Evolutionary conservation across 768 basidiomycete species (phyloP), one percentile per base, ranked within the genome.

Genomic region (Trametes villosa): DNA sequence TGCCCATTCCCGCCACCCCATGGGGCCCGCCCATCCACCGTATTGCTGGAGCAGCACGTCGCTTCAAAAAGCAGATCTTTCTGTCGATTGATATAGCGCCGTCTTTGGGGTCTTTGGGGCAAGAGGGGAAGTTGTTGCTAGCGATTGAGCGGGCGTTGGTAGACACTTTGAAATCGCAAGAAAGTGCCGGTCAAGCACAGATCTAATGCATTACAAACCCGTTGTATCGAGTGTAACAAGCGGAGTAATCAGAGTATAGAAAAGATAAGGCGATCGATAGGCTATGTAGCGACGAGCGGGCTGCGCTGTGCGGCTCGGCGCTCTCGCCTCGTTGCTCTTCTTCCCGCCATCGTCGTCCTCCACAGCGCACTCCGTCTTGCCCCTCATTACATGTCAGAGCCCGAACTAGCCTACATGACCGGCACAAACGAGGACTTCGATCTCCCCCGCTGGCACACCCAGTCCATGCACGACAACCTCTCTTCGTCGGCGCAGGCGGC

Each of bases 351-450:
- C 65, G 57, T 61, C 67, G 46, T 57, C 65, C 49, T 51, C 63
- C 57, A 62, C 64, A 55, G 56, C 62, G 51, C 38, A 13, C 57
- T 52, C 58, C 45, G 41, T 53, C 57, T 49, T 57, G 17, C 57
- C 54, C 57, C 44, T 26, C 58, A 24, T 69, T 71, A 70, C 75
- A 89, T 89, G 87, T 88, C 87, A 70, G 86, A 89, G 83, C 82
- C 86, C 72, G 86, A 89, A 78, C 81, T 71, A 60, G 81, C 80
- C 67, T 88, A 86, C 83, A 89, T 90, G 79, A 79, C 81, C 77
- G 85, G 84, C 79, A 75, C 86, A 70, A 89, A 90, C 86, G 89
- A 91, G 79, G 85, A 84, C 77, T 92, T 90, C 77, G 89, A 91
- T 73, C 82, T 83, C 58, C 82, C 83, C 63, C 82, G 82, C 69